phyloP scores from a whole-genome alignment of 768 basidiomycete species.

The Pleurotus salmoneostramineus region DNA sequence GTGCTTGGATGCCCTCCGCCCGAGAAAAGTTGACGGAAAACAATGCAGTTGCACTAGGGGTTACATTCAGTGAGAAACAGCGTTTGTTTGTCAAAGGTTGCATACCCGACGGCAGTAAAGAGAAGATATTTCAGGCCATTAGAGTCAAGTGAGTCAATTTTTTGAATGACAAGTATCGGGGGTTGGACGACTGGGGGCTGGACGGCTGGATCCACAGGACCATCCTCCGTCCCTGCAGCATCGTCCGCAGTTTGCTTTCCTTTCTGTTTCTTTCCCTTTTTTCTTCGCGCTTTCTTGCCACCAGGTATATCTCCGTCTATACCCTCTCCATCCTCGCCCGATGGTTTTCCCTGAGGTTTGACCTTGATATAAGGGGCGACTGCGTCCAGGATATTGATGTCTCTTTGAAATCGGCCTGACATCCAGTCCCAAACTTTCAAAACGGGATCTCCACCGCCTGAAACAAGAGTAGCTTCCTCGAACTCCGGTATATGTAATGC shows the following conservation, averaged over 20 bases:
- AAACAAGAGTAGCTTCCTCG: conserved; percentile 52
- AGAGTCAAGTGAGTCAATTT: conserved; percentile 44
- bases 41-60: conserved; percentile 59
- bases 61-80: neutral
- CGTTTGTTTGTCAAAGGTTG: neutral
- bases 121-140: conserved; percentile 38
- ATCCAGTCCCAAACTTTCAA: conserved; percentile 83
- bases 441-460: conserved; percentile 82
- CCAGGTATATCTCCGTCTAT: conserved; percentile 14
- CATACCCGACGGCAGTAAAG: conserved; percentile 75
- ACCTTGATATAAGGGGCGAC: conserved; percentile 49
- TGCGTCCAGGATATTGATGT: conserved; percentile 45
- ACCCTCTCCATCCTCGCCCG: conserved; percentile 28
- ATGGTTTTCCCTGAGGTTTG: conserved; percentile 24
- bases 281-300: conserved; percentile 13
- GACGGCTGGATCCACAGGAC: neutral
- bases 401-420: conserved; percentile 47
- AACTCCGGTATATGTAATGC: conserved; percentile 66
- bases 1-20: conserved; percentile 23
- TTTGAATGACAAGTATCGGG: conserved; percentile 45
- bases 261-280: conserved; percentile 9
- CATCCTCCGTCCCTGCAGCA: conserved; percentile 6
- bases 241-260: conserved; percentile 14
- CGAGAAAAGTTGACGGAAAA: conserved; percentile 39
- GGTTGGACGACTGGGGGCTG: neutral